Evolutionary conservation across 768 basidiomycete genomes (phyloP).

Genomic region (Suillus americanus): DNA sequence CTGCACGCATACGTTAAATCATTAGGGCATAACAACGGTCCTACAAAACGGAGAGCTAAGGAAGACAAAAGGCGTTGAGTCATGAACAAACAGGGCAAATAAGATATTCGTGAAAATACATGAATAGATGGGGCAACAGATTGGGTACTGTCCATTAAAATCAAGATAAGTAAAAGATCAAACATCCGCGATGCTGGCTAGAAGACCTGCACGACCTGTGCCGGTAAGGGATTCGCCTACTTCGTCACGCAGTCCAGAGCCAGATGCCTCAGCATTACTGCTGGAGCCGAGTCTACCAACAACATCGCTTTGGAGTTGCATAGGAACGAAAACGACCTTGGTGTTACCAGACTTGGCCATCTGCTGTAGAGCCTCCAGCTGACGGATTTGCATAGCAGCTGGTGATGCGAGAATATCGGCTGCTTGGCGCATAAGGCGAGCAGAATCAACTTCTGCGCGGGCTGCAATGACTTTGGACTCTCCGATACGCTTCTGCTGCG

Average conservation of each 20-base stretch:
- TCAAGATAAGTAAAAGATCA: constrained; percentile 10
- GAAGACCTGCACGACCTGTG: constrained; percentile 24
- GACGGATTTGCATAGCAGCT: constrained; percentile 97
- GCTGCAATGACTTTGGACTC: constrained; percentile 97
- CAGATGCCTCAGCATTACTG: constrained; percentile 23
- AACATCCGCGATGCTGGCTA: constrained; percentile 25
- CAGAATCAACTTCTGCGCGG: constrained; percentile 92
- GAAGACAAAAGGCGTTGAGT: neutral
- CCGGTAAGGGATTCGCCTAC: constrained; percentile 23
- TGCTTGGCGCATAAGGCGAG: constrained; percentile 94
- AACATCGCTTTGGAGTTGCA: constrained; percentile 83
- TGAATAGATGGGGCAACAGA: neutral
- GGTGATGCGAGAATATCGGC: constrained; percentile 93
- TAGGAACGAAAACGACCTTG: constrained; percentile 95
- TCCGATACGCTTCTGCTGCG: constrained; percentile 95
- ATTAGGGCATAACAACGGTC: neutral
- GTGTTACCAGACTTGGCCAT: constrained; percentile 89
- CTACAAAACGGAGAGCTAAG: neutral
- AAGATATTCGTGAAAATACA: neutral
- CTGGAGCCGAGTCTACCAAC: constrained; percentile 42
- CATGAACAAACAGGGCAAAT: neutral
- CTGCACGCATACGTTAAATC: neutral
- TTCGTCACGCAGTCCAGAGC: constrained; percentile 21
- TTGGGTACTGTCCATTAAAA: neutral
- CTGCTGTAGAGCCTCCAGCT: constrained; percentile 91